phyloP scores from a whole-genome alignment of 1,284 basidiomycete species.

The Boletus mariae region DNA sequence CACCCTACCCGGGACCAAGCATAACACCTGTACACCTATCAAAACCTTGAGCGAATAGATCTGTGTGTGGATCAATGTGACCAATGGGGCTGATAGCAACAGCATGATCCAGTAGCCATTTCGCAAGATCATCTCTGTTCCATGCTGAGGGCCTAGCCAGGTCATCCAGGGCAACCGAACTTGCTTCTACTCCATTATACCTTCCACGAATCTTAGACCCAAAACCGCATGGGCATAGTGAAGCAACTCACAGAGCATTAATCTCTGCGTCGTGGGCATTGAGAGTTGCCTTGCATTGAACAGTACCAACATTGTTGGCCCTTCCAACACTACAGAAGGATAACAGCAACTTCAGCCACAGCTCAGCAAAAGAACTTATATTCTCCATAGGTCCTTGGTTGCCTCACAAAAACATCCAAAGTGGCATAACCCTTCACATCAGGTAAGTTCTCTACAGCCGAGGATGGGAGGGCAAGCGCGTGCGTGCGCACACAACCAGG shows the following conservation, averaged over 20 bases:
- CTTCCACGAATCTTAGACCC: conserved; percentile 7
- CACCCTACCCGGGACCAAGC: no score
- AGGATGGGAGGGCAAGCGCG: no score
- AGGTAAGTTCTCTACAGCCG: conserved; percentile 28
- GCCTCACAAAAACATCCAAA: conserved; percentile 24
- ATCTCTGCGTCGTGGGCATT: conserved; percentile 27
- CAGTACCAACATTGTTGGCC: conserved; percentile 28
- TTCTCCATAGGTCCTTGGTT: conserved; percentile 29
- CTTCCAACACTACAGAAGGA: conserved; percentile 22
- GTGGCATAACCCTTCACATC: conserved; percentile 30
- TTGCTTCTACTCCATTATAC: conserved; percentile 29
- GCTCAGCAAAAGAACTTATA: conserved; percentile 12
- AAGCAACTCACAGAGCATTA: conserved; percentile 21
- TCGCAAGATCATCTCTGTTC: conserved; percentile 20
- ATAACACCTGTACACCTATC: no score
- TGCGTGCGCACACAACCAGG: no score
- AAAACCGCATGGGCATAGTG: no score
- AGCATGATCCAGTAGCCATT: conserved; percentile 32
- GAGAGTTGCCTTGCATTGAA: conserved; percentile 22
- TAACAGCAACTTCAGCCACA: background rate
- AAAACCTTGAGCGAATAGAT: conserved; percentile 34
- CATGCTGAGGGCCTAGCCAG: conserved; percentile 20
- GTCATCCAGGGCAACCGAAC: conserved; percentile 7
- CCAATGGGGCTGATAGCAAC: conserved; percentile 18
- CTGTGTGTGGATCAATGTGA: conserved; percentile 14